A percentile compares a stretch with the other conserved stretches of the same genome.
Evolutionary conservation across 345 rosid genomes (phyloP).

Genomic region (Nasturtium officinale): DNA sequence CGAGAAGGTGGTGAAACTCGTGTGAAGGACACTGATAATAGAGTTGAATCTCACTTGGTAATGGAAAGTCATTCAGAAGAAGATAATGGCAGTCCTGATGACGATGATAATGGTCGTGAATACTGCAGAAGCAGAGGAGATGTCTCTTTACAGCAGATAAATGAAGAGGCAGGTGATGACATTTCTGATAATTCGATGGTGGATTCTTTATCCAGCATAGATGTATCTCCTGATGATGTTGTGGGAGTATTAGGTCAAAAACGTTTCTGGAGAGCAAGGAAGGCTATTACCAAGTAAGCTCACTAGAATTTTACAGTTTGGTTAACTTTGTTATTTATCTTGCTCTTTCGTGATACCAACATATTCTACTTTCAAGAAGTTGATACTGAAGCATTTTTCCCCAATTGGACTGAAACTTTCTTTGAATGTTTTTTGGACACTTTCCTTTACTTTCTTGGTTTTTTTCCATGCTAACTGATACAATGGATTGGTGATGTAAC

Average conservation of each 20-base stretch:
- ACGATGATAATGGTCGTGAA: slow-evolving; percentile 43
- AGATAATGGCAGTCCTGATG: slow-evolving; percentile 42
- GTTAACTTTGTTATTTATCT: neutral
- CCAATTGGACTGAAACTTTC: neutral
- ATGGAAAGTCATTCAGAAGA: slow-evolving; percentile 40
- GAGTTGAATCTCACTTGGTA: slow-evolving; percentile 35
- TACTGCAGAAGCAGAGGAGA: slow-evolving; percentile 38
- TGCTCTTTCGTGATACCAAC: neutral
- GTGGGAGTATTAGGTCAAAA: slow-evolving; percentile 88
- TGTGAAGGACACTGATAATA: slow-evolving; percentile 42
- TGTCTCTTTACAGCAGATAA: slow-evolving; percentile 40
- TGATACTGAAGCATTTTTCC: neutral
- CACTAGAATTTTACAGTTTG: neutral
- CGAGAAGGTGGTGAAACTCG: slow-evolving; percentile 25
- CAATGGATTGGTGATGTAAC: slow-evolving; percentile 21
- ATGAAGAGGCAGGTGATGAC: slow-evolving; percentile 58
- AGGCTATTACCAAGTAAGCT: slow-evolving; percentile 84
- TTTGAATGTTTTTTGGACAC: neutral
- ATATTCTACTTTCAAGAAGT: neutral
- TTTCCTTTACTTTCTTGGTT: neutral
- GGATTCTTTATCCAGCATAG: slow-evolving; percentile 62
- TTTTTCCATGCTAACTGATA: neutral
- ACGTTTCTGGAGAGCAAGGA: slow-evolving; percentile 93
- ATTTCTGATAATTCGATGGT: slow-evolving; percentile 63
- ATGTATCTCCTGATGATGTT: slow-evolving; percentile 79